These are phyloP conservation scores for Angophora floribunda DNA, from an alignment of 345 rosid genomes.

Conservation along the genomic window DNA sequence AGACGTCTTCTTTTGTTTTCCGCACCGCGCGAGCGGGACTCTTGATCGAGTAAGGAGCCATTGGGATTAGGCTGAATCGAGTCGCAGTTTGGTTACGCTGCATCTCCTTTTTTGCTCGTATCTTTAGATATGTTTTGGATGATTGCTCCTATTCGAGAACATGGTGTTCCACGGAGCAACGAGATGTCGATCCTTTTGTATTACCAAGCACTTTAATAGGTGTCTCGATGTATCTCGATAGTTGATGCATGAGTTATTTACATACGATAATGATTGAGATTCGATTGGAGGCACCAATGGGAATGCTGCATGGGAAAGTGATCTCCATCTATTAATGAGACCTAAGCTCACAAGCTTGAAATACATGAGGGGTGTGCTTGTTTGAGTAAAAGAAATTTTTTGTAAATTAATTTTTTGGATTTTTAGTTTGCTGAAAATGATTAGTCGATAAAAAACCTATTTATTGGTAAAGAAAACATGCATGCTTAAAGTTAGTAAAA, in stretches of 20 bases:
- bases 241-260: fast-evolving
- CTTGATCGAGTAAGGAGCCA: not conserved
- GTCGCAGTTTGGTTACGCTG: fast-evolving
- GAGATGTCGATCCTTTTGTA: not conserved
- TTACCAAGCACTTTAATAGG: fast-evolving
- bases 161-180: fast-evolving
- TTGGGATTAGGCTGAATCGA: not conserved
- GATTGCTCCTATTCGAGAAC: not conserved
- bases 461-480: not conserved
- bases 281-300: fast-evolving
- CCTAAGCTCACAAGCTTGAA: not conserved
- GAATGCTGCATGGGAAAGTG: not conserved
- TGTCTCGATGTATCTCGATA: not conserved
- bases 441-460: not conserved
- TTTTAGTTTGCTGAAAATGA: fast-evolving
- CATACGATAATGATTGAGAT: not conserved
- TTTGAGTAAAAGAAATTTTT: not conserved
- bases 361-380: too few relatives aligned
- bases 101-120: not conserved
- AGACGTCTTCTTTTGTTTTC: not conserved
- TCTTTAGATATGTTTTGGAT: not conserved
- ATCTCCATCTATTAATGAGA: not conserved
- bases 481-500: not conserved
- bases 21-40: fast-evolving
- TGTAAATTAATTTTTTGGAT: fast-evolving